These are phyloP conservation scores for Apiospora hydei DNA, from an alignment of 2,329 filamentous ascomycete species.

Conservation along the genomic window DNA sequence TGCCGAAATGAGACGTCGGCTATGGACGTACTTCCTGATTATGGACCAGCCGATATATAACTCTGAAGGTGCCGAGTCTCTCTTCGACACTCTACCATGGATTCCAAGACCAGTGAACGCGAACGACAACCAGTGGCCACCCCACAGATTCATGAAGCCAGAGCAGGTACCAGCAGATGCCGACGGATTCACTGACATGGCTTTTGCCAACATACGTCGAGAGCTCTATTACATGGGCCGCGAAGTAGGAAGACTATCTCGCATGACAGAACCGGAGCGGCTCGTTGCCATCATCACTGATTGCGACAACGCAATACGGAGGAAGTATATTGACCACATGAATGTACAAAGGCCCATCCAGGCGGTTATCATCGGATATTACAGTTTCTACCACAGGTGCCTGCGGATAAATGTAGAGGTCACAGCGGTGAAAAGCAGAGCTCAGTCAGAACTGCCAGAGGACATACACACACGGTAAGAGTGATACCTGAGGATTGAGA, in stretches of 20 bases:
- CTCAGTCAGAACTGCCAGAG: slow-evolving; percentile 22
- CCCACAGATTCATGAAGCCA: slow-evolving; percentile 30
- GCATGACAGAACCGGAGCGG: slow-evolving; percentile 18
- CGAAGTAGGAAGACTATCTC: slow-evolving; percentile 20
- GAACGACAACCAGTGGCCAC: slow-evolving; percentile 32
- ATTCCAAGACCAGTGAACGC: slow-evolving; percentile 29
- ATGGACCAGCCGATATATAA: slow-evolving; percentile 32
- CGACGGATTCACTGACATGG: slow-evolving; percentile 33
- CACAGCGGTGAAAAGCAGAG: not conserved
- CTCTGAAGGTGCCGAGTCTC: slow-evolving; percentile 31
- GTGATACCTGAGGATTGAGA: not conserved
- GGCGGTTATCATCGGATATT: slow-evolving; percentile 8
- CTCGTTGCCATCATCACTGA: slow-evolving; percentile 3
- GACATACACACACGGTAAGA: not conserved
- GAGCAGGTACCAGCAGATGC: slow-evolving; percentile 29
- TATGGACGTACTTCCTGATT: slow-evolving; percentile 29
- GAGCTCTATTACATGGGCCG: slow-evolving; percentile 25
- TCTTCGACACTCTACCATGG: slow-evolving; percentile 27
- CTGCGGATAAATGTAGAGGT: slow-evolving; percentile 21
- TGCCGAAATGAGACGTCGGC: slow-evolving; percentile 23
- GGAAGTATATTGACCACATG: slow-evolving; percentile 26
- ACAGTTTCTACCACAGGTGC: not conserved
- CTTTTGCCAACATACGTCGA: slow-evolving; percentile 29
- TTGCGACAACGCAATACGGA: slow-evolving; percentile 9
- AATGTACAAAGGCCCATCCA: slow-evolving; percentile 21